Conservation (phyloP, 768 basidiomycete species). For the Fomitopsis pulvina region DNA sequence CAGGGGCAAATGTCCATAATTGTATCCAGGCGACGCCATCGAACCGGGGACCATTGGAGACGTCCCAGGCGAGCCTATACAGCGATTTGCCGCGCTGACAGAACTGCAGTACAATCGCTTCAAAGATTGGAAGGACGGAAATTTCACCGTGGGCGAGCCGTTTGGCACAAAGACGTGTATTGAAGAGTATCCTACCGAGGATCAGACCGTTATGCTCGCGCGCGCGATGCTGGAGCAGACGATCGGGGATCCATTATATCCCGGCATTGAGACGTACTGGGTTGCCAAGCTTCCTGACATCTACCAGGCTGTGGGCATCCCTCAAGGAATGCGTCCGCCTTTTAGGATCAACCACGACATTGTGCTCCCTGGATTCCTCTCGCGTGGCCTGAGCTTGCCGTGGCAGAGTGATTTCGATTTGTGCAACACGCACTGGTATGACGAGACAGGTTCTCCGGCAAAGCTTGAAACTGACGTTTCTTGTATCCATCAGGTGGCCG, state of each 20-base stretch:
- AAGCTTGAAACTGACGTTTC: neutral
- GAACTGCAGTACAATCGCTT: constrained; percentile 27
- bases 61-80: neutral
- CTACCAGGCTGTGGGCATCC: constrained; percentile 11
- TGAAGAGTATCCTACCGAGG: constrained; percentile 14
- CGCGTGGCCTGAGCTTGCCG: constrained; percentile 27
- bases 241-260: constrained; percentile 28
- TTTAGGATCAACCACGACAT: constrained; percentile 20
- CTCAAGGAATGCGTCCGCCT: constrained; percentile 12
- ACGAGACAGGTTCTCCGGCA: neutral
- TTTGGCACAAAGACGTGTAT: constrained; percentile 6
- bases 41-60: constrained; percentile 9
- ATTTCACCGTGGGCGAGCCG: constrained; percentile 10
- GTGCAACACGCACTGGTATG: constrained; percentile 27
- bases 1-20: neutral
- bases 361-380: constrained; percentile 23
- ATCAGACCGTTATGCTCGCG: constrained; percentile 21
- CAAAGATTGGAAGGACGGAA: constrained; percentile 23
- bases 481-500: constrained; percentile 23
- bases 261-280: constrained; percentile 30
- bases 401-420: constrained; percentile 30
- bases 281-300: constrained; percentile 18
- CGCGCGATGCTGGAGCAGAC: constrained; percentile 25
- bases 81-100: constrained; percentile 22
- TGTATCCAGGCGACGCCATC: constrained; percentile 8